Conservation (phyloP, 1,139 yeast species). For the Candida sojae region DNA sequence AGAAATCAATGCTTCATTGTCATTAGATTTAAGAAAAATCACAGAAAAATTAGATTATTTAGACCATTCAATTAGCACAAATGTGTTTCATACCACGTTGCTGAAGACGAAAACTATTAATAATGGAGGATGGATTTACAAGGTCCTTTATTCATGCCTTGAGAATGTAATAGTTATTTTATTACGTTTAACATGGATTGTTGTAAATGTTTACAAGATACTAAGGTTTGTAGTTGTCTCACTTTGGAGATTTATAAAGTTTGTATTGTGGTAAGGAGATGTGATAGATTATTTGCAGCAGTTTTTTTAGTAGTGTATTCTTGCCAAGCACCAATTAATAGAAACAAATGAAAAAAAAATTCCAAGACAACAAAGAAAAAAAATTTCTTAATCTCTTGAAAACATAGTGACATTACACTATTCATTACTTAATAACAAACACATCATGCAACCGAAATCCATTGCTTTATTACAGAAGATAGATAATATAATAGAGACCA, state of each 20-base stretch:
- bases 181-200: conserved; percentile 71
- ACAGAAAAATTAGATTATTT: conserved; percentile 67
- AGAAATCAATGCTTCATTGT: conserved; percentile 79
- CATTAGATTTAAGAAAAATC: conserved; percentile 69
- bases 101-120: background rate
- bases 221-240: conserved; percentile 32
- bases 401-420: too few species aligned
- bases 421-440: background rate
- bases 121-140: conserved; percentile 29
- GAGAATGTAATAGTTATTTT: conserved; percentile 57
- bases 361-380: background rate
- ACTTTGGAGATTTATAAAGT: conserved; percentile 36
- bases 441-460: conserved; percentile 40
- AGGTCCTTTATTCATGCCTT: conserved; percentile 38
- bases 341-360: background rate
- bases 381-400: background rate
- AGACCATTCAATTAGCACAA: conserved; percentile 35
- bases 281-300: background rate
- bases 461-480: conserved; percentile 46
- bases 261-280: conserved; percentile 1
- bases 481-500: conserved; percentile 43
- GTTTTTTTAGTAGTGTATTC: background rate
- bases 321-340: background rate
- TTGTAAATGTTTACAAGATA: conserved; percentile 57
- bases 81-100: conserved; percentile 6